phyloP scores from a whole-genome alignment of 2,329 filamentous ascomycete species.

The Exophiala alcalophila region DNA sequence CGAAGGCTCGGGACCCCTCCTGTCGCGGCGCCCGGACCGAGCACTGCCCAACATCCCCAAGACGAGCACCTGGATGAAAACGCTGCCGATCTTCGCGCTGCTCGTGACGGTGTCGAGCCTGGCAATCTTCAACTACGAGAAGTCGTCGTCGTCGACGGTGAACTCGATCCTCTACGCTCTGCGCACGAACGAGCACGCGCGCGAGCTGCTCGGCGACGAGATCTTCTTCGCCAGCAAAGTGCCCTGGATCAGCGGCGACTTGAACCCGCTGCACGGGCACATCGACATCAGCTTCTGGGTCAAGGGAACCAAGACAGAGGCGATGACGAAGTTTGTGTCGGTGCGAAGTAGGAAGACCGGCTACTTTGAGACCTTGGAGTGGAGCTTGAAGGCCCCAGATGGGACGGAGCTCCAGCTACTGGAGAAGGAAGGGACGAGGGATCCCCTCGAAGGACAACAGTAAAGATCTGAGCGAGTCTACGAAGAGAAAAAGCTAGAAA shows the following conservation, averaged over 20 bases:
- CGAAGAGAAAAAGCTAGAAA: neutral
- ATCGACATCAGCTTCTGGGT: slow-evolving; percentile 88
- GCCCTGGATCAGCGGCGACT: slow-evolving; percentile 79
- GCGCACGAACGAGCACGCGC: slow-evolving; percentile 71
- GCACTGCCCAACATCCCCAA: slow-evolving; percentile 49
- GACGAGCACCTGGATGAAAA: slow-evolving; percentile 61
- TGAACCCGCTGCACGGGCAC: slow-evolving; percentile 88
- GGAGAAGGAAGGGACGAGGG: slow-evolving; percentile 21
- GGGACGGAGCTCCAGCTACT: slow-evolving; percentile 72
- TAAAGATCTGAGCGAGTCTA: slow-evolving; percentile 4
- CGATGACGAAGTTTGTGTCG: slow-evolving; percentile 77
- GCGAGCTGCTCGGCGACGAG: slow-evolving; percentile 78
- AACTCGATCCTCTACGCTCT: slow-evolving; percentile 86
- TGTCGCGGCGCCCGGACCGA: slow-evolving; percentile 53
- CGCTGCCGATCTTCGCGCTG: slow-evolving; percentile 75
- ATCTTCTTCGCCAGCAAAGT: slow-evolving; percentile 76
- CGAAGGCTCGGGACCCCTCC: slow-evolving; percentile 50
- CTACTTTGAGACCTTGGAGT: slow-evolving; percentile 84
- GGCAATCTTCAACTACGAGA: slow-evolving; percentile 99
- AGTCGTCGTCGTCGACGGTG: slow-evolving; percentile 82
- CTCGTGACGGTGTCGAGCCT: slow-evolving; percentile 69
- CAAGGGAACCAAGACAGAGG: slow-evolving; percentile 69
- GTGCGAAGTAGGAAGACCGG: slow-evolving; percentile 64
- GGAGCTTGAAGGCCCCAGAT: slow-evolving; percentile 72
- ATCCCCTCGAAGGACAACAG: slow-evolving; percentile 23